Evolutionary conservation across 2,329 filamentous ascomycete species (phyloP).

Genomic region (Neofusicoccum sp.): DNA sequence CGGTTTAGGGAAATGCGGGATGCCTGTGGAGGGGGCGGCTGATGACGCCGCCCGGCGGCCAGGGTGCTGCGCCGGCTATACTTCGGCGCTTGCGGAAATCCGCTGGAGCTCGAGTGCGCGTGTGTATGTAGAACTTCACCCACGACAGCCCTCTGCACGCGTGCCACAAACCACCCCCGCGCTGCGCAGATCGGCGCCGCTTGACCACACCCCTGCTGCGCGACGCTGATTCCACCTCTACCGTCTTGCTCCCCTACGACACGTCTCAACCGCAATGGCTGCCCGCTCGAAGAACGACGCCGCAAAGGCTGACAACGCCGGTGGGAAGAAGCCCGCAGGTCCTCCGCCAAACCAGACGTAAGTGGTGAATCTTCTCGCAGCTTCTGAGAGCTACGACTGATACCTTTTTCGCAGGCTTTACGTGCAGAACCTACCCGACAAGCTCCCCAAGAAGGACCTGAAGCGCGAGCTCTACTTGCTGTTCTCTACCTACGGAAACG

Average conservation of each 20-base stretch:
- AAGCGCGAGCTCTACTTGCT: slow-evolving; percentile 86
- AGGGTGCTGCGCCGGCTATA: slow-evolving; percentile 6
- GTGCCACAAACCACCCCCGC: background rate
- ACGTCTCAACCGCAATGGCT: slow-evolving; percentile 10
- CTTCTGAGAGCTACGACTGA: background rate
- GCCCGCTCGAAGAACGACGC: slow-evolving; percentile 8
- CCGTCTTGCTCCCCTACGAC: background rate
- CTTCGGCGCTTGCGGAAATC: slow-evolving; percentile 3
- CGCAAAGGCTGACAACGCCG: slow-evolving; percentile 7
- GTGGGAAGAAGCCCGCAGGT: slow-evolving; percentile 9
- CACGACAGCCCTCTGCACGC: background rate
- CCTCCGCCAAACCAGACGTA: slow-evolving; percentile 35
- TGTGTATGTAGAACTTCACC: background rate
- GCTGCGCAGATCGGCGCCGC: background rate
- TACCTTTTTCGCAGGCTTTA: slow-evolving; percentile 65
- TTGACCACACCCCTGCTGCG: background rate
- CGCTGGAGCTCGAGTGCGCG: background rate
- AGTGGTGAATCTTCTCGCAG: slow-evolving; percentile 15
- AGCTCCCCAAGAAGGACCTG: slow-evolving; percentile 85
- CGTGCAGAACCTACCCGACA: slow-evolving; percentile 82
- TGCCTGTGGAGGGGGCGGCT: background rate
- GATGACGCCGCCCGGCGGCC: slow-evolving; percentile 17
- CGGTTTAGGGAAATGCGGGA: background rate
- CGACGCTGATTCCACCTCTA: background rate
- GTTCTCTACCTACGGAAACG: slow-evolving; percentile 88